Evolutionary conservation across 1,139 yeast genomes (phyloP).

Genomic region (Yamadazyma blattariae): DNA sequence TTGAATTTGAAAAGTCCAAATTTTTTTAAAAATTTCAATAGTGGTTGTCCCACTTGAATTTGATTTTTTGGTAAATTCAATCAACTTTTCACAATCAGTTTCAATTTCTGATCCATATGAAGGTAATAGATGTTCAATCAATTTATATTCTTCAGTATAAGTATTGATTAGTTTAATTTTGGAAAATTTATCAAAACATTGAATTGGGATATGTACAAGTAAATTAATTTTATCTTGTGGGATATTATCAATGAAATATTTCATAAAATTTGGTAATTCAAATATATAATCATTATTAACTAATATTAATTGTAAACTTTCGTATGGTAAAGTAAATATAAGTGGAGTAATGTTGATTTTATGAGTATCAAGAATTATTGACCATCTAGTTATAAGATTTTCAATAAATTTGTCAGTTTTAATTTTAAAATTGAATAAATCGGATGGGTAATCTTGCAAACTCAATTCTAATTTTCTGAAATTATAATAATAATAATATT

Average conservation of each 20-base stretch:
- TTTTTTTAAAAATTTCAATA: conserved; percentile 3
- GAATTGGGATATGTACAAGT: conserved; percentile 40
- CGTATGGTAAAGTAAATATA: not conserved
- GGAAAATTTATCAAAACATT: conserved; percentile 42
- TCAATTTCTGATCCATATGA: conserved; percentile 53
- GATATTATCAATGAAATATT: not conserved
- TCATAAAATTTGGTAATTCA: conserved; percentile 2
- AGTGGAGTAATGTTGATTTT: not conserved
- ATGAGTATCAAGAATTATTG: conserved; percentile 33
- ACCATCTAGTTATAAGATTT: conserved; percentile 53
- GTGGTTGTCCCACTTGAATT: no score
- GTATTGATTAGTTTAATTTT: conserved; percentile 39
- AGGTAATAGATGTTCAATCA: conserved; percentile 27
- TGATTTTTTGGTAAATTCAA: conserved; percentile 1
- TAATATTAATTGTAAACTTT: not conserved
- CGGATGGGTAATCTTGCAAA: not conserved
- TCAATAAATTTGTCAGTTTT: not conserved
- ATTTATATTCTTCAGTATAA: conserved; percentile 13
- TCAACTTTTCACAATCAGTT: conserved; percentile 27
- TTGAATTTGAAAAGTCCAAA: conserved; percentile 2
- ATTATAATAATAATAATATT: conserved; percentile 5
- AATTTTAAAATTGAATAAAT: no score
- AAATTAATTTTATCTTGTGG: not conserved
- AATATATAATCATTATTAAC: conserved; percentile 1
- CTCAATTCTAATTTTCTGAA: conserved; percentile 8